These are phyloP conservation scores for Amanita muscaria DNA, from an alignment of 768 basidiomycete genomes.

Conservation along the genomic window DNA sequence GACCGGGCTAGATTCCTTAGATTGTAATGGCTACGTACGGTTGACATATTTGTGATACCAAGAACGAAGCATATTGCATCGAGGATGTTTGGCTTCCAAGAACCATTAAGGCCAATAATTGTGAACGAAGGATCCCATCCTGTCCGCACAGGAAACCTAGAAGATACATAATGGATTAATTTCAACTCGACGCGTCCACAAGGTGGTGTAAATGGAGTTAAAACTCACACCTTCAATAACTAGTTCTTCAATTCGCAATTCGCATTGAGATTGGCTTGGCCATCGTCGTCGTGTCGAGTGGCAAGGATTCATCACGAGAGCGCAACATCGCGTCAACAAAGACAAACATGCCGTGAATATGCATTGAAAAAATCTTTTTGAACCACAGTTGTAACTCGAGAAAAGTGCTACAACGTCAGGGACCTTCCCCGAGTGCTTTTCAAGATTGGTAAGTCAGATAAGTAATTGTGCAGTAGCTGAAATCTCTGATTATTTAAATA, in stretches of 20 bases:
- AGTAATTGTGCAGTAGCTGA: too few relatives aligned
- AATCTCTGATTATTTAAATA: too few relatives aligned
- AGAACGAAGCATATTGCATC: slow-evolving; percentile 99
- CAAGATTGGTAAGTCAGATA: too few relatives aligned
- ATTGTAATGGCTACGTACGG: slow-evolving; percentile 57
- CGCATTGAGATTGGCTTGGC: slow-evolving; percentile 10
- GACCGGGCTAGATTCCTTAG: too few relatives aligned
- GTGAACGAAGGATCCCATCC: slow-evolving; percentile 99
- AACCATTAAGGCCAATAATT: slow-evolving; percentile 92
- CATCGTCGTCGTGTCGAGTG: neutral
- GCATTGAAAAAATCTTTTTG: too few relatives aligned
- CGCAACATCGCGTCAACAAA: slow-evolving; percentile 2
- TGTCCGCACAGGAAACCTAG: slow-evolving; percentile 90
- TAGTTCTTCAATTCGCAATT: slow-evolving; percentile 91
- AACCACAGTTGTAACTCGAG: too few relatives aligned
- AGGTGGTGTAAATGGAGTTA: neutral
- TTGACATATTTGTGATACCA: slow-evolving; percentile 95
- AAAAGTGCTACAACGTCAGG: too few relatives aligned
- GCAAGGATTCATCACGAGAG: neutral
- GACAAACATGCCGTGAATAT: too few relatives aligned
- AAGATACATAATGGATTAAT: neutral
- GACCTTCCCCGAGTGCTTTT: too few relatives aligned
- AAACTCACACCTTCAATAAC: slow-evolving; percentile 71
- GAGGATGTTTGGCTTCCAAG: slow-evolving; percentile 97
- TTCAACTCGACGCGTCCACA: neutral